phyloP scores from a whole-genome alignment of 75 land plant genomes.

The Selaginella tamariscina region DNA sequence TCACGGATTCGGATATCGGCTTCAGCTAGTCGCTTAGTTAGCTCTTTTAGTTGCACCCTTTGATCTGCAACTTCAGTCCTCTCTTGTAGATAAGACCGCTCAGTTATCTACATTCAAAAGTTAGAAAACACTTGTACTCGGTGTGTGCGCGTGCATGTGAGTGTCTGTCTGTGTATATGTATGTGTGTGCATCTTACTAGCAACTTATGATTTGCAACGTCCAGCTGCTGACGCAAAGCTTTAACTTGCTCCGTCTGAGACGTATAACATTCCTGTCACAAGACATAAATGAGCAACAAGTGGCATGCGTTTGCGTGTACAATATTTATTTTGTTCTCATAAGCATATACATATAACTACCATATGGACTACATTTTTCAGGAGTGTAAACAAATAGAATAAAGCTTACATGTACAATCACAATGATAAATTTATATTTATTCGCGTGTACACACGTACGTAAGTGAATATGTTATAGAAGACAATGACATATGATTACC shows the following conservation, averaged over 20 bases:
- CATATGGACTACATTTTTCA: no score
- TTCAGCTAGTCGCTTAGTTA: constrained; percentile 3
- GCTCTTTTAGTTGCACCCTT: neutral
- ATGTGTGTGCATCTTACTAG: neutral
- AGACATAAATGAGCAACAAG: no score
- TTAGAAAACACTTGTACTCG: neutral
- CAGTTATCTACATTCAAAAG: neutral
- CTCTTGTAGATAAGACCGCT: neutral
- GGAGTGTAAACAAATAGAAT: no score
- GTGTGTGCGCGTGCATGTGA: neutral
- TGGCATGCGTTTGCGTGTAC: no score
- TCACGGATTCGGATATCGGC: constrained; percentile 7
- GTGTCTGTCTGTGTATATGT: no score
- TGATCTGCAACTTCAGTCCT: constrained; percentile 6
- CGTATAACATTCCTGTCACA: constrained; percentile 6
- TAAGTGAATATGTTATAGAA: no score
- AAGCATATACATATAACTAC: no score
- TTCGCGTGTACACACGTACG: no score
- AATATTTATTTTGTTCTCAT: no score
- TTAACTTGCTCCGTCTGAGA: constrained; percentile 7
- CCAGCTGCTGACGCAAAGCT: constrained; percentile 1
- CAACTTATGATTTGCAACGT: constrained; percentile 5
- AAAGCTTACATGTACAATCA: no score
- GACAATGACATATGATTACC: no score
- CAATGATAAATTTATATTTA: no score